These are phyloP conservation scores for Fomitopsis betulina DNA, from an alignment of 1,284 basidiomycete genomes.

Conservation along the genomic window DNA sequence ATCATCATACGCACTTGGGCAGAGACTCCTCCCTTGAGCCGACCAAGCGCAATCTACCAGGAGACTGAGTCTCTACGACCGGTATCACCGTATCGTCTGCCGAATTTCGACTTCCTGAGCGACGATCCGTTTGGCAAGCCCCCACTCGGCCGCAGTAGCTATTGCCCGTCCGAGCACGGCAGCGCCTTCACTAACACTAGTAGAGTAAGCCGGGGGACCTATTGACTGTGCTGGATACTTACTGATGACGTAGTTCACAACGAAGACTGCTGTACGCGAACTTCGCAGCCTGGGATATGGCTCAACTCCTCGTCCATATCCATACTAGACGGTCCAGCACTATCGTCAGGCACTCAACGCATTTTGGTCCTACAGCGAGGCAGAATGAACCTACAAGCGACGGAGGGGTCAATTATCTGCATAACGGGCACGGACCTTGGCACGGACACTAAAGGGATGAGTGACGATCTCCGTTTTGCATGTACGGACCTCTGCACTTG, in stretches of 20 bases:
- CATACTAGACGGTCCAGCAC: too few relatives aligned
- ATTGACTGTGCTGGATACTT: neutral
- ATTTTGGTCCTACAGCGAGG: too few relatives aligned
- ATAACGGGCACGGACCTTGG: too few relatives aligned
- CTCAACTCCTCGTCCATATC: too few relatives aligned
- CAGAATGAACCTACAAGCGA: too few relatives aligned
- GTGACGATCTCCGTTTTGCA: too few relatives aligned
- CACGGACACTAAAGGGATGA: too few relatives aligned
- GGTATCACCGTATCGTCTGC: neutral
- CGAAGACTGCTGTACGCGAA: neutral
- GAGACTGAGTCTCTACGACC: neutral
- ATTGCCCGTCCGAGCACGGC: neutral
- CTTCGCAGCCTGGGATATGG: too few relatives aligned
- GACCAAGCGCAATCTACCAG: neutral
- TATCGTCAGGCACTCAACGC: too few relatives aligned
- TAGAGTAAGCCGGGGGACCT: neutral
- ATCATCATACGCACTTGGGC: constrained; percentile 25
- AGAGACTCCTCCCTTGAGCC: neutral
- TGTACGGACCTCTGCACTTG: too few relatives aligned
- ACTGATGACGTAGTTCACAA: neutral
- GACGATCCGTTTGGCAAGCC: neutral
- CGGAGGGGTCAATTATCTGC: too few relatives aligned
- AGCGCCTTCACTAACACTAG: neutral
- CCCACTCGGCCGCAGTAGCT: neutral
- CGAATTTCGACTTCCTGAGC: neutral